These are phyloP conservation scores for Axilococcus clingmanii DNA, from an alignment of 139 green algal species.

Conservation along the genomic window DNA sequence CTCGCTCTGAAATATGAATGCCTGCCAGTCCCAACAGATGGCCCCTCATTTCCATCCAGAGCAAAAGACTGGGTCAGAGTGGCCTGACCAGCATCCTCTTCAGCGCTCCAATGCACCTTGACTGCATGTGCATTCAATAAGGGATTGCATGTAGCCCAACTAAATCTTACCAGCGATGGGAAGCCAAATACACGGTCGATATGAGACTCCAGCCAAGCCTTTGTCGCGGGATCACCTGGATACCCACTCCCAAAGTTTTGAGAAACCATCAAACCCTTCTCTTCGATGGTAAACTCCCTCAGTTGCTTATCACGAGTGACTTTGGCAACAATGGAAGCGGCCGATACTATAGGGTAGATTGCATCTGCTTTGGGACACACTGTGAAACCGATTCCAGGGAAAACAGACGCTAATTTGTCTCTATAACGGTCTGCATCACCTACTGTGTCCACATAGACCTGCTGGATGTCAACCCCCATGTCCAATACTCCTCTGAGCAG, in stretches of 20 bases:
- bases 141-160: constrained; percentile 19
- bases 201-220: constrained; percentile 59
- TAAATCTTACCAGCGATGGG: constrained; percentile 46
- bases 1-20: constrained; percentile 49
- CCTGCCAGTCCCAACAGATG: constrained; percentile 3
- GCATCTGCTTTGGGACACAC: constrained; percentile 78
- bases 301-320: constrained; percentile 39
- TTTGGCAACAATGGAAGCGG: constrained; percentile 91
- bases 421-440: constrained; percentile 57
- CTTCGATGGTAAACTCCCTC: not conserved
- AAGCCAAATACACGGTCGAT: constrained; percentile 78
- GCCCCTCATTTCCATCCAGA: not conserved
- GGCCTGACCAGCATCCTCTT: constrained; percentile 19
- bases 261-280: constrained; percentile 3
- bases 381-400: constrained; percentile 56
- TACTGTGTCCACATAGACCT: constrained; percentile 91
- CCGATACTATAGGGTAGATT: constrained; percentile 81
- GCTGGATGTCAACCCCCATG: constrained; percentile 45
- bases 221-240: constrained; percentile 66
- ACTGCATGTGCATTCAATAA: constrained; percentile 32
- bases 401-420: constrained; percentile 33
- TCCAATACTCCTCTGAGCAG: constrained; percentile 59
- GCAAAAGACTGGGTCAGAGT: constrained; percentile 1
- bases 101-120: constrained; percentile 33
- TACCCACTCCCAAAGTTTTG: constrained; percentile 71